Evolutionary conservation across 1,284 basidiomycete genomes (phyloP).

Genomic region (Trichosporon sp.): DNA sequence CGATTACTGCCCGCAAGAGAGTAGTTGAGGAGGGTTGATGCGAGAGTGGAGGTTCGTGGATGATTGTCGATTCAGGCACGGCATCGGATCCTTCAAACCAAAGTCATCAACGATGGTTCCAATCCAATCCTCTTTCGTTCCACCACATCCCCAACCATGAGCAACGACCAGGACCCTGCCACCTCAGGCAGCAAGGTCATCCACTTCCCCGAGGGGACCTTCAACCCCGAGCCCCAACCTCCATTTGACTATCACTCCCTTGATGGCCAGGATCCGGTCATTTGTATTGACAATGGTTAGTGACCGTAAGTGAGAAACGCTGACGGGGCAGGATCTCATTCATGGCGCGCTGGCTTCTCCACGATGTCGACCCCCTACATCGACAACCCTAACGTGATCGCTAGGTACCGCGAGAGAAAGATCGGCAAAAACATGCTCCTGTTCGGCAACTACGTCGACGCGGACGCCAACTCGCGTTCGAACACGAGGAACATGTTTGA

Average conservation of each 20-base stretch:
- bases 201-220: conserved; percentile 41
- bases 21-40: neutral
- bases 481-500: conserved; percentile 83
- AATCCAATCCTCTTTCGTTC: neutral
- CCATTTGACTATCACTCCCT: conserved; percentile 45
- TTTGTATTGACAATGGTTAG: conserved; percentile 86
- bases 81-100: conserved; percentile 17
- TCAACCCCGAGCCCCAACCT: conserved; percentile 37
- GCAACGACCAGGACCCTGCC: conserved; percentile 1
- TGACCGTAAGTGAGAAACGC: neutral
- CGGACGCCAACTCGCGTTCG: conserved; percentile 76
- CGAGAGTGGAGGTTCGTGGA: neutral
- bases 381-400: conserved; percentile 71
- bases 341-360: conserved; percentile 84
- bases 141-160: conserved; percentile 11
- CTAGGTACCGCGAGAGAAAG: conserved; percentile 85
- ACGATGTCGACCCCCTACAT: conserved; percentile 59
- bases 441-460: conserved; percentile 80
- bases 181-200: conserved; percentile 35
- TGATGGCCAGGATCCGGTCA: conserved; percentile 46
- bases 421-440: conserved; percentile 75
- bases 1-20: neutral
- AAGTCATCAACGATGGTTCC: neutral
- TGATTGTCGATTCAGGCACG: neutral
- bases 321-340: conserved; percentile 65